A percentile compares a stretch with the other conserved stretches of the same genome.
These are phyloP conservation scores for Trichoderma citrinoviride DNA, from an alignment of 2,329 filamentous ascomycete species.

Conservation along the genomic window DNA sequence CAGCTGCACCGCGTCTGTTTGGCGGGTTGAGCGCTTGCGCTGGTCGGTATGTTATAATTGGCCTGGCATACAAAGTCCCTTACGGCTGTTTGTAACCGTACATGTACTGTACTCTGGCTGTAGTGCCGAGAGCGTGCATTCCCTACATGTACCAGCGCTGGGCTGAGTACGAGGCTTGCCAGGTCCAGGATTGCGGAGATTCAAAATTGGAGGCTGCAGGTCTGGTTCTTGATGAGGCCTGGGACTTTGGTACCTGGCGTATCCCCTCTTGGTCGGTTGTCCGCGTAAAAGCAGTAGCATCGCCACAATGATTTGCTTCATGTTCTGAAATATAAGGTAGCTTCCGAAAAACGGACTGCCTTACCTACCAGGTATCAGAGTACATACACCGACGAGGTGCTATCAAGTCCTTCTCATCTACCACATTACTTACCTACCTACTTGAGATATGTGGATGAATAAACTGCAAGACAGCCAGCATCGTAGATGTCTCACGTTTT, in stretches of 20 bases:
- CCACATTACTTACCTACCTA: too few species aligned
- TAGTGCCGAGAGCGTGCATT: not conserved
- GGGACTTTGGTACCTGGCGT: not conserved
- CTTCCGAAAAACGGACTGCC: too few species aligned
- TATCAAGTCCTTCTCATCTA: too few species aligned
- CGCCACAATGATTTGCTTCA: not conserved
- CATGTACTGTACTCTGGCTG: not conserved
- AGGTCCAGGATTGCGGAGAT: too few species aligned
- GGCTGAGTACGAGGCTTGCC: too few species aligned
- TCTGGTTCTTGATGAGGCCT: too few species aligned
- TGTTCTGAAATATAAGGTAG: too few species aligned
- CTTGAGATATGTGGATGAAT: not conserved
- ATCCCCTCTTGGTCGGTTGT: not conserved
- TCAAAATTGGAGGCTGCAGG: too few species aligned
- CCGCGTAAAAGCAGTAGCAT: not conserved
- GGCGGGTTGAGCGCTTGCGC: slow-evolving; percentile 11
- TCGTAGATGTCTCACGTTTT: not conserved
- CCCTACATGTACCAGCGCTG: too few species aligned
- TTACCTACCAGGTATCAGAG: too few species aligned
- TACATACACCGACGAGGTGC: too few species aligned
- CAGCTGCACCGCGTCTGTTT: slow-evolving; percentile 11
- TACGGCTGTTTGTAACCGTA: not conserved
- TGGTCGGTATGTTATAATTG: not conserved
- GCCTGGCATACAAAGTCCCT: not conserved
- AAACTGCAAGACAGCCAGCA: not conserved